phyloP scores from a whole-genome alignment of 192 early-diverging fungal species.

The Thoreauomyces humboldtii region DNA sequence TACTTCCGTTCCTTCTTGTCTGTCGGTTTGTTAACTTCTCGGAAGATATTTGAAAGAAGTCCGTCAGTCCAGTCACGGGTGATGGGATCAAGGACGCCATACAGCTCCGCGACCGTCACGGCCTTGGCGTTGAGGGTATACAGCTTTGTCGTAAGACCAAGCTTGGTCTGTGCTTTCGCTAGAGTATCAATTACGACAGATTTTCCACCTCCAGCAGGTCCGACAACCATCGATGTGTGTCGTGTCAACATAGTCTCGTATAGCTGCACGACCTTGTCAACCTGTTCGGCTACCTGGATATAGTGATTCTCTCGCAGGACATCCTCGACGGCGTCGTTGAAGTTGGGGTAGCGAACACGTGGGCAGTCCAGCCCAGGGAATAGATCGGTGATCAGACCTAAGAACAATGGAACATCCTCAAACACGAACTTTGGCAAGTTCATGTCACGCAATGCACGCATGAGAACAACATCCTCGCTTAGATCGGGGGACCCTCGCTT shows the following conservation, averaged over 20 bases:
- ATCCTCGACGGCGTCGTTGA: slow-evolving; percentile 65
- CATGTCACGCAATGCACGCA: slow-evolving; percentile 62
- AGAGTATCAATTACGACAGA: slow-evolving; percentile 59
- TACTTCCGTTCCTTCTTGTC: slow-evolving; percentile 63
- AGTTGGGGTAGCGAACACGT: slow-evolving; percentile 59
- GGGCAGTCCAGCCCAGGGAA: slow-evolving; percentile 65
- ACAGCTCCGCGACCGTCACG: slow-evolving; percentile 58
- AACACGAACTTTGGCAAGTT: slow-evolving; percentile 66
- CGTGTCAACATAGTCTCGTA: slow-evolving; percentile 65
- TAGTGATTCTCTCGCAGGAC: slow-evolving; percentile 51
- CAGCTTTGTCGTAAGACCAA: slow-evolving; percentile 56
- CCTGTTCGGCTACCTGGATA: slow-evolving; percentile 58
- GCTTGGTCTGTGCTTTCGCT: slow-evolving; percentile 58
- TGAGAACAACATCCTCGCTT: slow-evolving; percentile 61
- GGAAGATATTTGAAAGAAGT: slow-evolving; percentile 58
- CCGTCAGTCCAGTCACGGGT: slow-evolving; percentile 66
- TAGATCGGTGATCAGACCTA: slow-evolving; percentile 57
- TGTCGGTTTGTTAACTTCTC: slow-evolving; percentile 59
- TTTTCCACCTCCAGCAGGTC: slow-evolving; percentile 61
- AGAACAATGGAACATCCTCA: slow-evolving; percentile 60
- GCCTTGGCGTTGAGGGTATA: slow-evolving; percentile 62
- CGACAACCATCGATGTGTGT: slow-evolving; percentile 61
- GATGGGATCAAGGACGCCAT: slow-evolving; percentile 55
- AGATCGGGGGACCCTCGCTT: slow-evolving; percentile 60
- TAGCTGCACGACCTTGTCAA: slow-evolving; percentile 61